These are phyloP conservation scores for Teratosphaeria destructans DNA, from an alignment of 2,329 filamentous ascomycete species.

Conservation along the genomic window DNA sequence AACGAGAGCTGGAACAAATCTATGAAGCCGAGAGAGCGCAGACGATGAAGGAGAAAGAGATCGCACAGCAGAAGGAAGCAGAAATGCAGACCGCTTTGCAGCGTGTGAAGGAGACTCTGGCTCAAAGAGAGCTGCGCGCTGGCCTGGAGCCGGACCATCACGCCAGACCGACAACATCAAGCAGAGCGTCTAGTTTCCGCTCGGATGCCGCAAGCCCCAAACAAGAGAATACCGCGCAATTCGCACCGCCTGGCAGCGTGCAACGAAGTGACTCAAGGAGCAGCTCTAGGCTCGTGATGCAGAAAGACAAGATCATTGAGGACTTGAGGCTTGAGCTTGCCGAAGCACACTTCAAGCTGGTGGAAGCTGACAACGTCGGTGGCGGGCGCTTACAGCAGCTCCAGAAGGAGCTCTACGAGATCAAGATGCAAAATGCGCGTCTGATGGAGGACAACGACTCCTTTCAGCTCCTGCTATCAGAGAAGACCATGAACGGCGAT, in stretches of 20 bases:
- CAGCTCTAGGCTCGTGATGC: constrained; percentile 78
- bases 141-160: constrained; percentile 37
- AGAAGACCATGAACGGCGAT: constrained; percentile 91
- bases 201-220: constrained; percentile 44
- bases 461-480: constrained; percentile 87
- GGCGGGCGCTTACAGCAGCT: constrained; percentile 79
- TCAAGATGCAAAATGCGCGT: constrained; percentile 88
- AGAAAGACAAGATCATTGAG: constrained; percentile 96
- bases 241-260: constrained; percentile 67
- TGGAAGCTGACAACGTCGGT: constrained; percentile 87
- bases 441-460: constrained; percentile 98
- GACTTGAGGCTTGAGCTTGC: constrained; percentile 83
- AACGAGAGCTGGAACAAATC: constrained; percentile 82
- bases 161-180: constrained; percentile 43
- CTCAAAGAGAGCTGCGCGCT: constrained; percentile 55
- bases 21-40: constrained; percentile 84
- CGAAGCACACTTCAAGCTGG: constrained; percentile 88
- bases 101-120: constrained; percentile 78
- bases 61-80: constrained; percentile 72
- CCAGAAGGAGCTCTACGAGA: constrained; percentile 82
- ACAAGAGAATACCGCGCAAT: constrained; percentile 53
- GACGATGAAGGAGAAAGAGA: constrained; percentile 85
- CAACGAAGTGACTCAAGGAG: constrained; percentile 69
- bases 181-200: constrained; percentile 19
- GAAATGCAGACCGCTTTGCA: constrained; percentile 87